Evolutionary conservation across 1,139 yeast species (phyloP).

Genomic region (Geotrichum citri-aurantii): DNA sequence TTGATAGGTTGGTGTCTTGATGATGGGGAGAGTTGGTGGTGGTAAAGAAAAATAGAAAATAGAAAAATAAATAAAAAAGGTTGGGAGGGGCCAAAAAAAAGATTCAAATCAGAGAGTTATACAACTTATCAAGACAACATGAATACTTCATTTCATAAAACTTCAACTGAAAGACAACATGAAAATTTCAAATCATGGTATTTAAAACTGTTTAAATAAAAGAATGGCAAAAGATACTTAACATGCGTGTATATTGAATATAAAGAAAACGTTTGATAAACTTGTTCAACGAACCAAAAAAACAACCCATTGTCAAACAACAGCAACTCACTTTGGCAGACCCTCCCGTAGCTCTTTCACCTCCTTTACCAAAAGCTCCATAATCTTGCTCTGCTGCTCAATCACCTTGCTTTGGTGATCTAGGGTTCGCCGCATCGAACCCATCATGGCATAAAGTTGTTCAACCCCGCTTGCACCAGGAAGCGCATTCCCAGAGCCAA

Average conservation of each 20-base stretch:
- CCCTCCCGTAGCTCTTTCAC: not conserved
- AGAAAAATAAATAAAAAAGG: slow-evolving; percentile 6
- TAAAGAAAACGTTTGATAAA: not conserved
- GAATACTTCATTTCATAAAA: no score
- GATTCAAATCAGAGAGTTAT: not conserved
- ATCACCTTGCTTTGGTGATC: not conserved
- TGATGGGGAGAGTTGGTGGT: slow-evolving; percentile 4
- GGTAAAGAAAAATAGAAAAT: slow-evolving; percentile 17
- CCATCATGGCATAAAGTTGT: not conserved
- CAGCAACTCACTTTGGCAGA: not conserved
- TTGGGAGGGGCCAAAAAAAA: not conserved
- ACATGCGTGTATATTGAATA: not conserved
- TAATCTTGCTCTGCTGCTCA: not conserved
- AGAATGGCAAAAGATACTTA: not conserved
- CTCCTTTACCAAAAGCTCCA: not conserved
- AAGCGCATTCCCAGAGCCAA: not conserved
- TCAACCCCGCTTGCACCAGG: not conserved
- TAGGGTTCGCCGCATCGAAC: not conserved
- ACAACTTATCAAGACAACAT: no score
- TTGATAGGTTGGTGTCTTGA: not conserved
- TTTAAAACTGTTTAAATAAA: not conserved
- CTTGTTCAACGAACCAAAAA: no score
- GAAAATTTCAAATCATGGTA: no score
- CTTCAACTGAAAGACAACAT: no score
- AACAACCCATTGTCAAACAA: not conserved